Evolutionary conservation across 352 stramenopile species (phyloP), one percentile per base, ranked within the genome.

Genomic region (Pythium brassicae): DNA sequence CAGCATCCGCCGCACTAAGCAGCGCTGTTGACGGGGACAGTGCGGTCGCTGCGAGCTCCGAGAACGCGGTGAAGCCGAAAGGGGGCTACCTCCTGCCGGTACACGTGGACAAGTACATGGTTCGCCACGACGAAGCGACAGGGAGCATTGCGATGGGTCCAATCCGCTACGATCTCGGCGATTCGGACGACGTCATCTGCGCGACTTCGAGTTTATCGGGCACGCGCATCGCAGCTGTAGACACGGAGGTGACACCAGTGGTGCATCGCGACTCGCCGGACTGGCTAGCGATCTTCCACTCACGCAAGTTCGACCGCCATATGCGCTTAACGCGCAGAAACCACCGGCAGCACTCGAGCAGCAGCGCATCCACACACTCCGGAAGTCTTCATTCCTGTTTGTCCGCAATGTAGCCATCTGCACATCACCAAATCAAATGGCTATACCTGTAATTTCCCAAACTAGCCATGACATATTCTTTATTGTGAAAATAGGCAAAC

Each of bases 231-330:
- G 37, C 47, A 6, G 27, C 40, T 17, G 14, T 65, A 4, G 52
- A 65, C 43, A 56, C 55, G 12, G 17, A 20, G 12, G n/a, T 53
- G 17, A 22, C 50, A 2, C 45, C 44, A 20, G 19, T 50, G 15
- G 34, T 23, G 9, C 51, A 48, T 0, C 48, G 59, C 26, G 53
- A 61, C 45, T 48, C 63, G 10, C 65, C 59, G 10, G 72, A 82
- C 62, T 54, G 75, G 45, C 72, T 80, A 11, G 57, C 64, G 15
- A 59, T 76, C 27, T 55, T 79, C 2, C 76, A 88, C n/a, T 57
- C 65, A 26, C 71, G 63, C 43, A 91, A 89, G 54, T 91, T 91
- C 57, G 76, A 87, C 37, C 78, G 65, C 14, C 78, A 91, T 59
- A 91, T 91, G 81, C 74, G 69, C 39, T 61, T 77, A 19, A 66